Evolutionary conservation across 257 asterid genomes (phyloP), one percentile per base, ranked within the genome.

Genomic region (Perilla frutescens): DNA sequence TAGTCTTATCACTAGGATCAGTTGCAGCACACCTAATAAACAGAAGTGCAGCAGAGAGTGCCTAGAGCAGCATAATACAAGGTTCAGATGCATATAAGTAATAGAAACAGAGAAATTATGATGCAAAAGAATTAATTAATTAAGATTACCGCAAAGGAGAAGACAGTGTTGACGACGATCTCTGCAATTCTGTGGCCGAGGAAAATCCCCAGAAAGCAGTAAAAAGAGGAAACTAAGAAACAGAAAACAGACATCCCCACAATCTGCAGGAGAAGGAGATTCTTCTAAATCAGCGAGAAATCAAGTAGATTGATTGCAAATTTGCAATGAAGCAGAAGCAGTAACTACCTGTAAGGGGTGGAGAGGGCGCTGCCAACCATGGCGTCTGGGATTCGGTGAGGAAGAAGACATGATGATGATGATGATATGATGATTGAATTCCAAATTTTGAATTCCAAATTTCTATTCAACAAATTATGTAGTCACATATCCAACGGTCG

Each of bases 331-430:
- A 20, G 26, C 26, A 20, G 26, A 20, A 20, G 26, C 26, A 20
- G 7, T 47, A 91, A 97, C 97, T 91, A 91, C 98, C 98, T 91
- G 98, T 43, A 94, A 71, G 62, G 91, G 91, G 77, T 94, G 96
- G 74, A 94, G 89, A 77, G 98, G 98, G 66, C 90, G 96, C 73
- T 94, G 96, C 98, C 98, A 94, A n/a, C 98, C 98, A 84, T 94
- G 96, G 88, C 90, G 96, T 79, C 98, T 85, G 76, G 79, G 10
- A 20, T 20, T 20, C 26, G 26, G 26, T 20, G 73, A 7, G 4
- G 82, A 59, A 51, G 11, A 40, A 8, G 26, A 12, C 26, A 64
- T 64, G 5, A 44, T 43, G 70, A 13, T 5, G 6, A 15, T 6
- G 26, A 13, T n/a, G 44, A 20, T 20, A 20, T 20, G 26, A 20